A percentile compares a stretch with the other conserved stretches of the same genome.
These are phyloP conservation scores for Geotrichum macrosporum DNA, from an alignment of 1,139 yeast species.

Conservation along the genomic window DNA sequence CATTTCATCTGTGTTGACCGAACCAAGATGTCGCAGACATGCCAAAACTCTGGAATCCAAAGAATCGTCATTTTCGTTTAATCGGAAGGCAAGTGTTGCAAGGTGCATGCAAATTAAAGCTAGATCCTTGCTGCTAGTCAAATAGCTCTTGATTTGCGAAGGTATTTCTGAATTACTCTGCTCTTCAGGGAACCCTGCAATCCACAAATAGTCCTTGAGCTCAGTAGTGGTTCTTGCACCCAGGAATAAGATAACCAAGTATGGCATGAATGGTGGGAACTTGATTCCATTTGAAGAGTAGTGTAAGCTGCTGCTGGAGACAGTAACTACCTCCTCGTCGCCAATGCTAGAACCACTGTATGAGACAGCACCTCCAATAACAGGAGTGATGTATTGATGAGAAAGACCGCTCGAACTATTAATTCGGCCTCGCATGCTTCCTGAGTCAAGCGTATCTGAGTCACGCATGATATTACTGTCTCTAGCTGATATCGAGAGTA, in stretches of 20 bases:
- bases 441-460: slow-evolving; percentile 10
- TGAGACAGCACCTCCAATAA: background rate
- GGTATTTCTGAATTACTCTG: slow-evolving; percentile 32
- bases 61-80: slow-evolving; percentile 46
- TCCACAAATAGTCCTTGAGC: slow-evolving; percentile 45
- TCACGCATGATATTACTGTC: slow-evolving; percentile 27
- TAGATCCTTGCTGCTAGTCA: slow-evolving; percentile 39
- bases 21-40: slow-evolving; percentile 46
- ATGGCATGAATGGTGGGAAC: slow-evolving; percentile 38
- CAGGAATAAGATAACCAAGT: slow-evolving; percentile 53
- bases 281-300: background rate
- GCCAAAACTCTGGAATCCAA: slow-evolving; percentile 53
- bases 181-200: slow-evolving; percentile 45
- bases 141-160: slow-evolving; percentile 46
- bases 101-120: slow-evolving; percentile 50
- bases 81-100: slow-evolving; percentile 51
- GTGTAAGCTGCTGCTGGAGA: slow-evolving; percentile 6
- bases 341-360: slow-evolving; percentile 11
- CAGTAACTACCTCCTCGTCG: too few species aligned
- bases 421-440: slow-evolving; percentile 6
- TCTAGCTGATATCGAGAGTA: slow-evolving; percentile 48
- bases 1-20: slow-evolving; percentile 19
- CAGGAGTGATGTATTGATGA: slow-evolving; percentile 4
- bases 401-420: slow-evolving; percentile 11
- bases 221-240: slow-evolving; percentile 49